Percentiles rank a stretch among this genome's conserved stretches.
Evolutionary conservation across 148 eudicot genomes (phyloP).

Genomic region (Vaccinium vitisidaea): DNA sequence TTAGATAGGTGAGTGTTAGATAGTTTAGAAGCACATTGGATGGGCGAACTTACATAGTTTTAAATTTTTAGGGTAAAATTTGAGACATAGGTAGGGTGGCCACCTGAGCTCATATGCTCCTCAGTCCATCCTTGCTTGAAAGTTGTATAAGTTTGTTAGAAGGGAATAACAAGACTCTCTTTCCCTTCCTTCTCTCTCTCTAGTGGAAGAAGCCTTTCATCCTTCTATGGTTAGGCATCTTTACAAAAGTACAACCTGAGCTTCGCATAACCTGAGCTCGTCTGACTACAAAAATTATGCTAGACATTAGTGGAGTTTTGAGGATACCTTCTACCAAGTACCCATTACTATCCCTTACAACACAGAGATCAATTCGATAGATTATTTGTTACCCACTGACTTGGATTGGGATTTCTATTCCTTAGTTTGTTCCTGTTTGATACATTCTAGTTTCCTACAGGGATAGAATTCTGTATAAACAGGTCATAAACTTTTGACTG

Average conservation of each 20-base stretch:
- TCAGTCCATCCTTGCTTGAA: neutral
- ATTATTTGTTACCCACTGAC: neutral
- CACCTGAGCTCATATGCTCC: no score
- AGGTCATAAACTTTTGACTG: neutral
- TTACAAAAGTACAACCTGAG: neutral
- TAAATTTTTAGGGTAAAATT: no score
- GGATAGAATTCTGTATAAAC: neutral
- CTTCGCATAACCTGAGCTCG: neutral
- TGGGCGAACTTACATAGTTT: no score
- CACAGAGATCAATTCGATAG: neutral
- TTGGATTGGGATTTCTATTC: neutral
- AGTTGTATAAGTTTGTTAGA: neutral
- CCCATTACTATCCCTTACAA: neutral
- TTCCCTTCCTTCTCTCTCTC: neutral
- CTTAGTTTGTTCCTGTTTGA: neutral
- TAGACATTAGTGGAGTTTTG: neutral
- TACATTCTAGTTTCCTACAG: neutral
- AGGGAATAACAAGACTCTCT: neutral
- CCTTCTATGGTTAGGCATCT: neutral
- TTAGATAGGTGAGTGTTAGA: no score
- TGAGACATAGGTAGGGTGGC: no score
- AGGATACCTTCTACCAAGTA: neutral
- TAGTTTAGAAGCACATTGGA: no score
- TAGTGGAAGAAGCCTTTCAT: neutral
- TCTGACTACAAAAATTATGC: neutral